Percentiles rank a stretch among this genome's conserved stretches.
These are phyloP conservation scores for Agaricus subrufescens DNA, from an alignment of 768 basidiomycete genomes.

Conservation along the genomic window DNA sequence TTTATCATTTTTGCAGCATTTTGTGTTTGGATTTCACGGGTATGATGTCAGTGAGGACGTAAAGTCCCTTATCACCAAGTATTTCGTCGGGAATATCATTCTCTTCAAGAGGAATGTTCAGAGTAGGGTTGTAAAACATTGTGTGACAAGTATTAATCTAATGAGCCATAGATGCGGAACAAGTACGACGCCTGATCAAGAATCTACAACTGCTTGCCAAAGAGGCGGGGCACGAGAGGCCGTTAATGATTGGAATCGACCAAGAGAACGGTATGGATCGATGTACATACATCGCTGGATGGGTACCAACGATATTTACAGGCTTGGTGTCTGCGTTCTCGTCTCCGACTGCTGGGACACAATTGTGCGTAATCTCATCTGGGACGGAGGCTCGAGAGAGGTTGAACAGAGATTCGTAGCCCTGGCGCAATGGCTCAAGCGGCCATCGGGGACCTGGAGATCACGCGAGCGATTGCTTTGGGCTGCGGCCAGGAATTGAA, in stretches of 20 bases:
- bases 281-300: neutral
- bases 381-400: neutral
- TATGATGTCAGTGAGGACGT: slow-evolving; percentile 46
- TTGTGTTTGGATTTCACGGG: slow-evolving; percentile 69
- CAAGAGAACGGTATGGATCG: slow-evolving; percentile 58
- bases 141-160: neutral
- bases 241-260: slow-evolving; percentile 66
- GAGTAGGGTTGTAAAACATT: slow-evolving; percentile 25
- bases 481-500: slow-evolving; percentile 55
- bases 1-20: slow-evolving; percentile 39
- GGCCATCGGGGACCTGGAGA: slow-evolving; percentile 42
- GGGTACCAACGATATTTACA: slow-evolving; percentile 15
- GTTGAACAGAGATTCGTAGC: slow-evolving; percentile 25
- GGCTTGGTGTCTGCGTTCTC: slow-evolving; percentile 71
- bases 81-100: slow-evolving; percentile 64
- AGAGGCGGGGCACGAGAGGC: slow-evolving; percentile 48
- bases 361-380: slow-evolving; percentile 46
- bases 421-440: slow-evolving; percentile 74
- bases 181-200: slow-evolving; percentile 42
- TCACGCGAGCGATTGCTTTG: slow-evolving; percentile 37
- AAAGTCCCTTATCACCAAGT: slow-evolving; percentile 52
- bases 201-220: slow-evolving; percentile 53
- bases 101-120: slow-evolving; percentile 65
- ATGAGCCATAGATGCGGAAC: slow-evolving; percentile 37
- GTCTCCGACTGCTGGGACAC: slow-evolving; percentile 51